These are phyloP conservation scores for Claviceps sp. DNA, from an alignment of 2,329 filamentous ascomycete genomes.

Conservation along the genomic window DNA sequence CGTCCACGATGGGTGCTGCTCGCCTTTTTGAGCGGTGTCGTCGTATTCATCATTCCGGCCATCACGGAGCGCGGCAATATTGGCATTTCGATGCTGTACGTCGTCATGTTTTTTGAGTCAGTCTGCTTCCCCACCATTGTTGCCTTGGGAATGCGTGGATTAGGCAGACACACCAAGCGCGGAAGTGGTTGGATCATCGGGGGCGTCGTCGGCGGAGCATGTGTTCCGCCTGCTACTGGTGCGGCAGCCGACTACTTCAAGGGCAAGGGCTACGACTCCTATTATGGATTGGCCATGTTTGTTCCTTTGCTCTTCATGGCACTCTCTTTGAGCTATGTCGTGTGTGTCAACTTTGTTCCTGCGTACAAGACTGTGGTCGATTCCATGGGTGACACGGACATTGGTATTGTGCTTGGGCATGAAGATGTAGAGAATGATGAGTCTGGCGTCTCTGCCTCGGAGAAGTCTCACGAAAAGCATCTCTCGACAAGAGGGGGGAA, in stretches of 20 bases:
- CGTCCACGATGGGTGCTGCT: slow-evolving; percentile 56
- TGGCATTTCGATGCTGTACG: slow-evolving; percentile 48
- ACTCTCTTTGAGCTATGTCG: slow-evolving; percentile 40
- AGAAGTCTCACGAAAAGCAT: not conserved
- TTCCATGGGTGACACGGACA: slow-evolving; percentile 32
- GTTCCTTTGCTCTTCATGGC: slow-evolving; percentile 51
- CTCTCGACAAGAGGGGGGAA: not conserved
- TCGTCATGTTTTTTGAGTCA: slow-evolving; percentile 66
- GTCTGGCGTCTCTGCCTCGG: not conserved
- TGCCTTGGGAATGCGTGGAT: slow-evolving; percentile 59
- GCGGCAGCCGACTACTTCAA: slow-evolving; percentile 47
- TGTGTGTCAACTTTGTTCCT: slow-evolving; percentile 53
- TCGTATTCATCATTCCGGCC: slow-evolving; percentile 45
- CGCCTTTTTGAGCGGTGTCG: slow-evolving; percentile 47
- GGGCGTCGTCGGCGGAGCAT: slow-evolving; percentile 59
- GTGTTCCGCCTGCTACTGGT: slow-evolving; percentile 59
- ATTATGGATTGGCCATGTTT: slow-evolving; percentile 50
- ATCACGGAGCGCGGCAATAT: slow-evolving; percentile 32
- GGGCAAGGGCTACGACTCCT: slow-evolving; percentile 6
- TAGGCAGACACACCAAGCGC: slow-evolving; percentile 65
- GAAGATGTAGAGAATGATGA: not conserved
- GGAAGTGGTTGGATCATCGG: slow-evolving; percentile 57
- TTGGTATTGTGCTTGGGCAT: slow-evolving; percentile 18
- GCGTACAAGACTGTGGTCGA: slow-evolving; percentile 51
- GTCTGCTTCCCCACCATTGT: slow-evolving; percentile 76